These are phyloP conservation scores for Tylopilus intermedius DNA, from an alignment of 768 basidiomycete genomes.

Conservation along the genomic window DNA sequence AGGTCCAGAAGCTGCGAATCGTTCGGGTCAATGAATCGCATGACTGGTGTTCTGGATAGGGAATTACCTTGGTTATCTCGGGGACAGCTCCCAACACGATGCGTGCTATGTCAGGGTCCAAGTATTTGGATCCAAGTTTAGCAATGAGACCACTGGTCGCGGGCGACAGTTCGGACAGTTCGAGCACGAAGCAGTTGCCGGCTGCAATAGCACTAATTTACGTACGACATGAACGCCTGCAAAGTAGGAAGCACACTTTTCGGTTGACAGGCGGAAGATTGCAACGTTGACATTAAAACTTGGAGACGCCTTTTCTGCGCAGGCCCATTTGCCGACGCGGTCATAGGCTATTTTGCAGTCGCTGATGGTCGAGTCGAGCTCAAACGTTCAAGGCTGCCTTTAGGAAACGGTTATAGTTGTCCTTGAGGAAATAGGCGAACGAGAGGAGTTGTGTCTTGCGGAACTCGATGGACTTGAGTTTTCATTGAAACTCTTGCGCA, in stretches of 20 bases:
- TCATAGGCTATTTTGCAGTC: constrained; percentile 56
- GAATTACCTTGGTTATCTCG: constrained; percentile 53
- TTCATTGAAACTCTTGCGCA: constrained; percentile 55
- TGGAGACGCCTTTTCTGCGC: constrained; percentile 46
- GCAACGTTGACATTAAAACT: constrained; percentile 50
- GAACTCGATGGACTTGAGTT: constrained; percentile 58
- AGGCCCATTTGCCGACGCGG: constrained; percentile 71
- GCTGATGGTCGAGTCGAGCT: constrained; percentile 42
- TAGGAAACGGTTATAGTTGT: constrained; percentile 56
- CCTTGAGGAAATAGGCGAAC: constrained; percentile 67
- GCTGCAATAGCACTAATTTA: constrained; percentile 70
- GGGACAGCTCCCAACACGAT: constrained; percentile 65
- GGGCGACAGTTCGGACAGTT: constrained; percentile 70
- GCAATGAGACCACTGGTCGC: constrained; percentile 53
- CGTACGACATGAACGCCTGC: constrained; percentile 13
- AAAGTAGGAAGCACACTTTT: constrained; percentile 35
- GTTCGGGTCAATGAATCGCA: not conserved
- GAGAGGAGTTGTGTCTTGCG: constrained; percentile 75
- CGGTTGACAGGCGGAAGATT: constrained; percentile 55
- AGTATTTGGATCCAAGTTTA: constrained; percentile 67
- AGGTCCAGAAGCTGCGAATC: constrained; percentile 58
- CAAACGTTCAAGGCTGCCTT: constrained; percentile 53
- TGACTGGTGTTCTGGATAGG: fast-evolving
- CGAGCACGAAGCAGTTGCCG: constrained; percentile 66
- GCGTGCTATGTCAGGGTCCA: constrained; percentile 61